These are phyloP conservation scores for Salisapilia sapeloensis DNA, from an alignment of 352 stramenopile genomes.

Conservation along the genomic window DNA sequence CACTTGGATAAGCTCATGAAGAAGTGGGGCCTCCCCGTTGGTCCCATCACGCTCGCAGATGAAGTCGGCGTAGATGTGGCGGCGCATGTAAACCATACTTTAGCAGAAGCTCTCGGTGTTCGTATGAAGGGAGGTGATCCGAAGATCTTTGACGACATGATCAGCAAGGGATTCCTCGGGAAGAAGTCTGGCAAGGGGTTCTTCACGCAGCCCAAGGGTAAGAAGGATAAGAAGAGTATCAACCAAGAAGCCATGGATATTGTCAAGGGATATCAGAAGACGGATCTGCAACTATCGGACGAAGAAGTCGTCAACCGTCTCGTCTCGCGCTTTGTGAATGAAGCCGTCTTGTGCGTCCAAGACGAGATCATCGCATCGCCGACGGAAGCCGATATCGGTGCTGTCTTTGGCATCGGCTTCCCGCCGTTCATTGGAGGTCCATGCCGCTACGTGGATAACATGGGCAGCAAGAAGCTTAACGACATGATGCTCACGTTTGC, in stretches of 20 bases:
- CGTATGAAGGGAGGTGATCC: constrained; percentile 87
- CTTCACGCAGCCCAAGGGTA: constrained; percentile 89
- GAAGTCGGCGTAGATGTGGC: constrained; percentile 96
- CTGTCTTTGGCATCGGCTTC: constrained; percentile 98
- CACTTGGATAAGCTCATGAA: constrained; percentile 90
- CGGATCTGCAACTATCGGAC: constrained; percentile 57
- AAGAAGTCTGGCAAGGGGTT: constrained; percentile 97
- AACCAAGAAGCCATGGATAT: constrained; percentile 79
- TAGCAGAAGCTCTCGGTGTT: constrained; percentile 90
- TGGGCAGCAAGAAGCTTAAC: constrained; percentile 88
- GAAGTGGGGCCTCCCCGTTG: constrained; percentile 94
- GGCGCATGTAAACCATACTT: constrained; percentile 85
- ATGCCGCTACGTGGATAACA: constrained; percentile 92
- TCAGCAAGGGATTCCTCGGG: constrained; percentile 89
- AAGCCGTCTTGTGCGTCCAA: constrained; percentile 93
- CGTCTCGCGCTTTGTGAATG: constrained; percentile 94
- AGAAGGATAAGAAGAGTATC: constrained; percentile 83
- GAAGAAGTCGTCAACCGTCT: constrained; percentile 88
- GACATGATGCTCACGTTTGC: constrained; percentile 94
- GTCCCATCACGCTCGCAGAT: constrained; percentile 93
- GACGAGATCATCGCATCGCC: constrained; percentile 96
- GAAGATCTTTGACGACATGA: constrained; percentile 91
- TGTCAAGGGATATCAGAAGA: constrained; percentile 68
- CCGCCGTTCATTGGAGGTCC: constrained; percentile 94
- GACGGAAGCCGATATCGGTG: constrained; percentile 93